phyloP scores from a whole-genome alignment of 176 grass and related monocot genomes.

The Dactylis glomerata region DNA sequence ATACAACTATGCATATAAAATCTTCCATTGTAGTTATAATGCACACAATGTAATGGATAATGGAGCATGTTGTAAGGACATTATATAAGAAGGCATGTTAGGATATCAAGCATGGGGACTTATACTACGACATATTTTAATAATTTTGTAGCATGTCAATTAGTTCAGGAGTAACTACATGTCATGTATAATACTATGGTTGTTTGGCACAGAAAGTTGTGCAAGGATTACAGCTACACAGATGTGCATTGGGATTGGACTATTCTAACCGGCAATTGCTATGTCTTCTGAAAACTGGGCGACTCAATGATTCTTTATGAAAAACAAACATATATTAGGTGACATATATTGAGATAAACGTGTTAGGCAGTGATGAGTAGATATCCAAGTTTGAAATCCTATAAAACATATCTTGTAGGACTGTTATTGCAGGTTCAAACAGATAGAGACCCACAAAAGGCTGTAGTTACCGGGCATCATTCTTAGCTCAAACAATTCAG shows the following conservation, averaged over 20 bases:
- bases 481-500: not conserved
- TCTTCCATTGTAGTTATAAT: not conserved
- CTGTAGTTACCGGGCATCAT: not conserved
- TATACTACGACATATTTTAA: not conserved
- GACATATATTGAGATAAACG: not conserved
- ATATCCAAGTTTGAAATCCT: not conserved
- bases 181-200: not conserved
- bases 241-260: not conserved
- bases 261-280: not conserved
- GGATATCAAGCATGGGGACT: not conserved
- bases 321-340: not conserved
- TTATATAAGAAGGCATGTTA: not conserved
- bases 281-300: not conserved
- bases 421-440: not conserved
- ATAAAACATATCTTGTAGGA: not conserved
- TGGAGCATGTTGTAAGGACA: not conserved
- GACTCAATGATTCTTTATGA: not conserved
- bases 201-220: not conserved
- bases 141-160: not conserved
- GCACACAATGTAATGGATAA: not conserved
- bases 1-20: not conserved
- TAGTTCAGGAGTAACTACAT: not conserved
- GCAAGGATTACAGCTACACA: not conserved
- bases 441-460: not conserved
- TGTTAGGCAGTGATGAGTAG: not conserved